Conservation (phyloP, 2,329 filamentous ascomycete species). For the Torrubiella hemipterigena region DNA sequence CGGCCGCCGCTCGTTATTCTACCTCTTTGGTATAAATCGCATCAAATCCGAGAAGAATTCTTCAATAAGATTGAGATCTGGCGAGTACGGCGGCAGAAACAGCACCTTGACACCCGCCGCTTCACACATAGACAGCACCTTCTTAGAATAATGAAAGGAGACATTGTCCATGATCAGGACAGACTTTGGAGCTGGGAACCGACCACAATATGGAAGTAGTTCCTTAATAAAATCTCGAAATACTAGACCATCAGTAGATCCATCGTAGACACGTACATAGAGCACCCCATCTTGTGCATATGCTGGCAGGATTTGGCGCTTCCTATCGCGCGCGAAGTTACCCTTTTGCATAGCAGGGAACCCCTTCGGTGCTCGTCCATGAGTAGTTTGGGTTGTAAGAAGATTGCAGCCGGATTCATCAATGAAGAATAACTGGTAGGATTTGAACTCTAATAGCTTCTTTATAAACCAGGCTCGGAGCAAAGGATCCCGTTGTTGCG, state of each 20-base stretch:
- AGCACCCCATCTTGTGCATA: constrained; percentile 14
- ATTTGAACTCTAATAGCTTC: constrained; percentile 17
- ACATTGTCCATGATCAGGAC: constrained; percentile 16
- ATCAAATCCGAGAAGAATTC: background rate
- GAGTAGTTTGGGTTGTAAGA: constrained; percentile 16
- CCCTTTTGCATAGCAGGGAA: constrained; percentile 12
- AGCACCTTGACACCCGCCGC: background rate
- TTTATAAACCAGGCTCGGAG: constrained; percentile 19
- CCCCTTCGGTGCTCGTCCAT: constrained; percentile 18
- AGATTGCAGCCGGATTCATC: constrained; percentile 23
- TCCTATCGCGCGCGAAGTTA: constrained; percentile 10
- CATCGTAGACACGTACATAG: constrained; percentile 7
- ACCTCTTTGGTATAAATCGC: background rate
- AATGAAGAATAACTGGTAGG: constrained; percentile 20
- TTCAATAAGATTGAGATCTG: background rate
- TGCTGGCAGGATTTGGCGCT: constrained; percentile 12
- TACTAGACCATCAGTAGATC: constrained; percentile 9
- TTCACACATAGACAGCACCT: background rate
- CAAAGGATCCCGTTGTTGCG: constrained; percentile 18
- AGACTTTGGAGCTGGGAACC: constrained; percentile 18
- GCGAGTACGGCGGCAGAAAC: background rate
- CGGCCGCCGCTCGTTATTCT: background rate
- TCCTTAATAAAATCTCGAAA: constrained; percentile 16
- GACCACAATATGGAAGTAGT: constrained; percentile 17
- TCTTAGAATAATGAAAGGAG: background rate